Evolutionary conservation across 2,329 filamentous ascomycete species (phyloP), one percentile per base, ranked within the genome.

Genomic region (Myriangium duriaei): DNA sequence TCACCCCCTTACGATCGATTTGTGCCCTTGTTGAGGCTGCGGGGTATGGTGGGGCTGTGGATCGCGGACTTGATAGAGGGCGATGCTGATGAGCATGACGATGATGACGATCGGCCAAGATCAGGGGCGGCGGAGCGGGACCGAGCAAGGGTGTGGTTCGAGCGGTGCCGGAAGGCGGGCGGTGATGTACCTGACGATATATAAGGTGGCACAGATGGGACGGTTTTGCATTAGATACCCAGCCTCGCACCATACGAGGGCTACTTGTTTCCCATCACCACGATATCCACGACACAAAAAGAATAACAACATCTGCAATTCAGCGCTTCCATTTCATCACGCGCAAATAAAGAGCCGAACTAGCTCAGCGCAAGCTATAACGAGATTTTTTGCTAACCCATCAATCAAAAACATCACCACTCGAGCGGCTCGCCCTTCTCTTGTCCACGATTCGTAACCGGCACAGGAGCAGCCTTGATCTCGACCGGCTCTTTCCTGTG

Each of bases 361-460:
- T n/a, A n/a, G n/a, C n/a, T n/a, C n/a, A n/a, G n/a, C n/a, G n/a
- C n/a, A n/a, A n/a, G n/a, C n/a, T n/a, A n/a, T n/a, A n/a, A n/a
- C n/a, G n/a, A n/a, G n/a, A n/a, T n/a, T n/a, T n/a, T n/a, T n/a
- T n/a, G n/a, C n/a, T n/a, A n/a, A n/a, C n/a, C n/a, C 21, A 7
- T 26, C 11, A 5, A 36, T 15, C 33, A 15, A 7, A 3, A 17
- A 11, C 19, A 19, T 44, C 44, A 94, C 86, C 87, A 95, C 55
- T 94, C 86, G 48, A 94, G 66, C 32, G 87, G 87, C 63, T 94
- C 86, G 47, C 70, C 79, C 58, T 86, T 76, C 51, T 78, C 75
- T 60, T 92, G 80, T 1, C 87, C 87, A 11, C 84, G 68, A 63
- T 94, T 95, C 45, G 87, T 94, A 66, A 78, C 88, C 28, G 87